Base-by-base conservation (phyloP, 2,329 filamentous ascomycete species). In the Stenocarpella maydis region DNA sequence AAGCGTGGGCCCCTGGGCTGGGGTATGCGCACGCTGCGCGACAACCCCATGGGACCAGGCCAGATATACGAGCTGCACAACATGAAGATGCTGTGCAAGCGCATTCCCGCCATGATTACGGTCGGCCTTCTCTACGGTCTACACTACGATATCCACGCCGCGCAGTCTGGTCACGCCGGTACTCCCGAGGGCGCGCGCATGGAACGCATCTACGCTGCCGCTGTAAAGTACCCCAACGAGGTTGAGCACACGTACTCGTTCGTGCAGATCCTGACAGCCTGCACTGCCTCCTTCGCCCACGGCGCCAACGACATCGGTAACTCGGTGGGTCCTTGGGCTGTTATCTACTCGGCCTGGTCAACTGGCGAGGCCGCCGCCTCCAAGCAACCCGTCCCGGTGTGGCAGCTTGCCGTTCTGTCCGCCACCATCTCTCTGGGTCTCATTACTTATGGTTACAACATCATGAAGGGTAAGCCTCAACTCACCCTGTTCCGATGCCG, bases 131-230 rank as follows among this genome's bases (percentile, higher is more conserved):
- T 94, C 64, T 95, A 95, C 77, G 93, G 93, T 78, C 78, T 91
- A 31, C 85, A 95, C 85, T 95, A 95, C 81, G 92, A 95, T 74
- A 95, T 95, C 76, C 92, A 95, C 84, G 86, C 87, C 60, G 91
- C 91, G 5, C 92, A 94, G 83, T 84, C 84, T 65, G 92, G 92
- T 76, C 86, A 93, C 53, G 77, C 83, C 15, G 91, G 91, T 26
- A 93, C 92, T 1, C 91, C 91, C 8, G 92, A 94, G 71, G 92
- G 91, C 69, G 82, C 82, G 43, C 90, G 92, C 71, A 93, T 93
- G 91, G 82, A 86, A 75, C 83, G 86, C 52, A 90, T 92, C 69
- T 93, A 93, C 78, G 82, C 82, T 39, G 78, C 86, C 66, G 90
- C 90, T 9, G 78, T 82, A 71, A 91, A 92, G 78, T 92, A 91